Conservation (phyloP, 176 grass and related monocot species). For the Tillandsia leiboldiana region DNA sequence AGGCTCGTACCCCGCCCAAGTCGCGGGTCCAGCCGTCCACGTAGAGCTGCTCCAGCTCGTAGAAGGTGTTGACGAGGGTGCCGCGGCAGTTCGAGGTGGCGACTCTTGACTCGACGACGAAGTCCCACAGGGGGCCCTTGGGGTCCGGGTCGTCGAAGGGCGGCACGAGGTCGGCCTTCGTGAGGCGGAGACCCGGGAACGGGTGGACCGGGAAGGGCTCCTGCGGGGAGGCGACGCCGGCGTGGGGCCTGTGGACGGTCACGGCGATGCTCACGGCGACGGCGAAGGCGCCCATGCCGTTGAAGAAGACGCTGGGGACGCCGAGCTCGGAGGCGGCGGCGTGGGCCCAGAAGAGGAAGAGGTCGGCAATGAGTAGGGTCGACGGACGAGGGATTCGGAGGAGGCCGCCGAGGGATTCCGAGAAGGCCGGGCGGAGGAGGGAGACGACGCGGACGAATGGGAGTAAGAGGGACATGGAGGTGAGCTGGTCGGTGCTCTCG, state of each 20-base stretch:
- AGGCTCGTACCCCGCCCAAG: background rate
- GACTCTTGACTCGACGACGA: background rate
- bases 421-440: slow-evolving; percentile 18
- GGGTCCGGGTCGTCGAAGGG: slow-evolving; percentile 43
- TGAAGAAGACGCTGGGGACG: slow-evolving; percentile 25
- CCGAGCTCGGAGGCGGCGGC: slow-evolving; percentile 24
- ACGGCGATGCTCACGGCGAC: background rate
- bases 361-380: slow-evolving; percentile 43
- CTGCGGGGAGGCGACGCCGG: slow-evolving; percentile 12
- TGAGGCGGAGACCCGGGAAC: slow-evolving; percentile 21
- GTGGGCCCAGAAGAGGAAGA: slow-evolving; percentile 35
- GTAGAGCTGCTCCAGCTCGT: slow-evolving; percentile 34
- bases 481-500: slow-evolving; percentile 37
- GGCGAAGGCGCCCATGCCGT: slow-evolving; percentile 33
- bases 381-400: slow-evolving; percentile 2
- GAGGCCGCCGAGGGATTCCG: background rate
- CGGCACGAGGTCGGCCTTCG: slow-evolving; percentile 19
- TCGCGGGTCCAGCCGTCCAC: slow-evolving; percentile 16
- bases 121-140: slow-evolving; percentile 26
- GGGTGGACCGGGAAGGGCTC: slow-evolving; percentile 29
- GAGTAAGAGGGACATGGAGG: slow-evolving; percentile 13
- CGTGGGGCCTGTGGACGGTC: slow-evolving; percentile 3
- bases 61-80: slow-evolving; percentile 35
- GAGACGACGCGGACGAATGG: slow-evolving; percentile 2
- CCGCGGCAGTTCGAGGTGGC: slow-evolving; percentile 1